phyloP scores from a whole-genome alignment of 2,329 filamentous ascomycete genomes.

The Chaetomiaceae sp. region DNA sequence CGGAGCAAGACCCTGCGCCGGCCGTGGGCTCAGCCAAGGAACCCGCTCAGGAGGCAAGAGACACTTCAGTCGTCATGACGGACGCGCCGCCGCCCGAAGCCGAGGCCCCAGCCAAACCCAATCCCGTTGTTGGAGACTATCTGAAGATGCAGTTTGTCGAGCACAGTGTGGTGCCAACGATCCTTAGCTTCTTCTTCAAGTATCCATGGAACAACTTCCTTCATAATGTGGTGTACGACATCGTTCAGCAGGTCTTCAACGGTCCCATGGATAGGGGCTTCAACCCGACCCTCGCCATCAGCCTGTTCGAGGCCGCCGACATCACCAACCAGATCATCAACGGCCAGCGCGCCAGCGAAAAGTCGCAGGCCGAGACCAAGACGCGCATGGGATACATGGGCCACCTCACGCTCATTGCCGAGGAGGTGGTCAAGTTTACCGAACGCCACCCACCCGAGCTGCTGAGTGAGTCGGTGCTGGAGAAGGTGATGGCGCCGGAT shows the following conservation, averaged over 20 bases:
- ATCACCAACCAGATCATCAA: slow-evolving; percentile 90
- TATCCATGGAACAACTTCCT: slow-evolving; percentile 99
- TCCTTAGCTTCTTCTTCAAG: slow-evolving; percentile 94
- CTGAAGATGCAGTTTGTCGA: slow-evolving; percentile 97
- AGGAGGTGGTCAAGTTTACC: slow-evolving; percentile 98
- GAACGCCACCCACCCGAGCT: slow-evolving; percentile 88
- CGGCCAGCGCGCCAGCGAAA: slow-evolving; percentile 81
- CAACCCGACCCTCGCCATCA: slow-evolving; percentile 84
- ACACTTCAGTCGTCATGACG: slow-evolving; percentile 28
- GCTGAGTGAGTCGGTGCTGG: slow-evolving; percentile 76
- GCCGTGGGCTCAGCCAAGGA: slow-evolving; percentile 5
- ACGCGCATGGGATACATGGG: slow-evolving; percentile 98
- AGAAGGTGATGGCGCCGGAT: slow-evolving; percentile 81
- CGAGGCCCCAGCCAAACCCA: slow-evolving; percentile 33
- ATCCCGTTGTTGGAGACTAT: slow-evolving; percentile 81
- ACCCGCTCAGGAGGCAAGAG: slow-evolving; percentile 23
- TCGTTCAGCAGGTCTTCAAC: slow-evolving; percentile 98
- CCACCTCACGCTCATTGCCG: slow-evolving; percentile 91
- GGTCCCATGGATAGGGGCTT: slow-evolving; percentile 95
- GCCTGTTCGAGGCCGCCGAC: slow-evolving; percentile 85
- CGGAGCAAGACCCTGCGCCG: slow-evolving; percentile 3
- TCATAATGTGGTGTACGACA: slow-evolving; percentile 98
- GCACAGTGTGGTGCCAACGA: slow-evolving; percentile 89
- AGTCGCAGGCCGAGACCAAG: slow-evolving; percentile 74
- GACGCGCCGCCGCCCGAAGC: slow-evolving; percentile 22